These are phyloP conservation scores for Curvularia sp. DNA, from an alignment of 2,329 filamentous ascomycete genomes.

Conservation along the genomic window DNA sequence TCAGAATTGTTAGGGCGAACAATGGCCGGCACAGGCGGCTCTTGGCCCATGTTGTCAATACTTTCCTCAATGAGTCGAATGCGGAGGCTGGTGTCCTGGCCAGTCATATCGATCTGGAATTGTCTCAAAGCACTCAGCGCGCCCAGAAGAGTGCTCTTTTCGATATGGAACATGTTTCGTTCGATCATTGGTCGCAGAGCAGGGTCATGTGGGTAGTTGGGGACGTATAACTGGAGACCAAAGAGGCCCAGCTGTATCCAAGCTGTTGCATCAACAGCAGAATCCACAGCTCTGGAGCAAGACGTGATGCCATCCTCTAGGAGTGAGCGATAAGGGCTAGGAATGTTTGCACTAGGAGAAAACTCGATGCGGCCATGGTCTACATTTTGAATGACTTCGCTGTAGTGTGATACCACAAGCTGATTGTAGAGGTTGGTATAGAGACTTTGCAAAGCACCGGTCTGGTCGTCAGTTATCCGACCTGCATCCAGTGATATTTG, in stretches of 20 bases:
- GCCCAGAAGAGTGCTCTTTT: slow-evolving; percentile 62
- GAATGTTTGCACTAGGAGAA: slow-evolving; percentile 18
- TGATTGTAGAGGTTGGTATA: slow-evolving; percentile 34
- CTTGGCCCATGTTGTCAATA: slow-evolving; percentile 67
- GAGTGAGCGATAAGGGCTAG: slow-evolving; percentile 45
- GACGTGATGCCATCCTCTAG: slow-evolving; percentile 28
- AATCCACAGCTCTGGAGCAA: slow-evolving; percentile 10
- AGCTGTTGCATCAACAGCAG: slow-evolving; percentile 54
- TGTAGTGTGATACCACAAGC: slow-evolving; percentile 32
- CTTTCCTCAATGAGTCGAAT: slow-evolving; percentile 69
- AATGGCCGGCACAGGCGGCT: slow-evolving; percentile 70
- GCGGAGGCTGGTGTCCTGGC: slow-evolving; percentile 71
- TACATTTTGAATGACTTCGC: slow-evolving; percentile 20
- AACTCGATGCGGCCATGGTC: slow-evolving; percentile 16
- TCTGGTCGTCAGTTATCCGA: slow-evolving; percentile 43
- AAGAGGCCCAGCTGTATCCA: slow-evolving; percentile 80
- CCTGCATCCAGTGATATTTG: slow-evolving; percentile 45
- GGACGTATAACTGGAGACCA: slow-evolving; percentile 80
- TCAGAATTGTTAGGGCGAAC: slow-evolving; percentile 74
- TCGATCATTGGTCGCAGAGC: slow-evolving; percentile 68
- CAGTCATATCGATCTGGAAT: slow-evolving; percentile 73
- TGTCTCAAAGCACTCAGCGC: slow-evolving; percentile 66
- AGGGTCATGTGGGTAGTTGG: slow-evolving; percentile 86
- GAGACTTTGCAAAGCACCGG: slow-evolving; percentile 34
- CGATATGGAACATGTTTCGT: slow-evolving; percentile 63